Conservation (phyloP, 2,329 filamentous ascomycete genomes). For the Raffaelea ambrosiae region DNA sequence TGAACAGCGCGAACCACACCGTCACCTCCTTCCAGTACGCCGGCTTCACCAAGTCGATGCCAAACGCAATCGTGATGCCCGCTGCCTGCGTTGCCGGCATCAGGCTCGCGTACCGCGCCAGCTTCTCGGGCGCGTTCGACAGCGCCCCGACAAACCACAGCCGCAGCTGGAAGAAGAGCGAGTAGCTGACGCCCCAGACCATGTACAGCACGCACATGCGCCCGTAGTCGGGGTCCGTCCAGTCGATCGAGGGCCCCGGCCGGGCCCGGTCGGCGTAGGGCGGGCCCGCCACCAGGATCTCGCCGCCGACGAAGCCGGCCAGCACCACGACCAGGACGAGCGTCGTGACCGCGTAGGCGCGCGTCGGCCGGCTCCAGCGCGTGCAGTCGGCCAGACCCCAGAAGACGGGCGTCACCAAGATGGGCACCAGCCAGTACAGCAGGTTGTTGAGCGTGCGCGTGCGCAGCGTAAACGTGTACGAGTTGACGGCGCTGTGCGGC, state of each 20-base stretch:
- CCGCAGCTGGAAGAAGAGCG: slow-evolving; percentile 2
- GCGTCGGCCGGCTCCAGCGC: background rate
- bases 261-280: slow-evolving; percentile 1
- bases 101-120: background rate
- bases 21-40: slow-evolving; percentile 4
- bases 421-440: background rate
- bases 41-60: background rate
- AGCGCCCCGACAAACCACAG: slow-evolving; percentile 2
- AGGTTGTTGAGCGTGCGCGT: slow-evolving; percentile 4
- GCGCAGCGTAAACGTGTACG: slow-evolving; percentile 1
- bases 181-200: slow-evolving; percentile 2
- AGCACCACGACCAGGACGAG: background rate
- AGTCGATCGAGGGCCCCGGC: slow-evolving; percentile 23
- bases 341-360: background rate
- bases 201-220: slow-evolving; percentile 1
- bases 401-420: background rate
- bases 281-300: background rate
- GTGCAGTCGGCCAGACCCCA: background rate
- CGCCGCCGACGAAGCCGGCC: slow-evolving; percentile 1
- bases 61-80: slow-evolving; percentile 4
- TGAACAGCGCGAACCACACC: slow-evolving; percentile 13
- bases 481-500: slow-evolving; percentile 1
- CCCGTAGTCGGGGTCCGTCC: slow-evolving; percentile 17
- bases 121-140: slow-evolving; percentile 1
- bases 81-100: background rate